Evolutionary conservation across 2,329 filamentous ascomycete species (phyloP), one percentile per base, ranked within the genome.

Genomic region (Ceratocystis harringtonii): DNA sequence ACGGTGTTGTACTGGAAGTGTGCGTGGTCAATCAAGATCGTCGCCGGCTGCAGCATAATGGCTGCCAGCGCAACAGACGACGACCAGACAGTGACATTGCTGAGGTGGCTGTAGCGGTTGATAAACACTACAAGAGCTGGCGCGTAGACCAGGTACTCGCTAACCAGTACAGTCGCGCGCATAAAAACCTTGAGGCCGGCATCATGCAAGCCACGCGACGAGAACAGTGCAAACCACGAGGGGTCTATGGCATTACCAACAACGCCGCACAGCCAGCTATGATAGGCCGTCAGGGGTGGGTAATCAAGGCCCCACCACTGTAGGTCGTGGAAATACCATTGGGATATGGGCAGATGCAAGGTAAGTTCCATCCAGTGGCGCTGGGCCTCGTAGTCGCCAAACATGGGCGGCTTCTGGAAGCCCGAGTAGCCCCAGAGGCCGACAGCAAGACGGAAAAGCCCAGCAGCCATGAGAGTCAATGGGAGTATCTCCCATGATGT

Each of bases 341-440:
- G 88, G 10, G 90, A 94, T 45, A 95, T 81, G 15, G 94, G 94
- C 1, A 99, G 79, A 67, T 96, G 84, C 7, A 84, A 89, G 1
- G 94, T 96, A 69, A 99, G 80, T 73, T 99, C 94, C 92, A 99
- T 96, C 94, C 94, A 99, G 75, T 99, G 94, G 71, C 94, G 80
- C 75, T 99, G 94, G 2, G 95, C 94, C 78, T 99, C 94, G 76
- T 96, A 99, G 75, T 99, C 94, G 69, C 94, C 94, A 72, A 92
- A 89, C 85, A 96, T 91, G 5, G 94, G 94, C 44, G 92, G 92
- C 68, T 83, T 84, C 67, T 87, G 79, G 72, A 87, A 89, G 65
- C 92, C 89, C 71, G 94, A 99, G 75, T 97, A 96, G 66, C 90
- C 90, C 90, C 94, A 97, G 55, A 97, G 79, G 32, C 91, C 88